Base-by-base conservation (phyloP, 1,139 yeast species). In the Blastobotrys illinoisensis region DNA sequence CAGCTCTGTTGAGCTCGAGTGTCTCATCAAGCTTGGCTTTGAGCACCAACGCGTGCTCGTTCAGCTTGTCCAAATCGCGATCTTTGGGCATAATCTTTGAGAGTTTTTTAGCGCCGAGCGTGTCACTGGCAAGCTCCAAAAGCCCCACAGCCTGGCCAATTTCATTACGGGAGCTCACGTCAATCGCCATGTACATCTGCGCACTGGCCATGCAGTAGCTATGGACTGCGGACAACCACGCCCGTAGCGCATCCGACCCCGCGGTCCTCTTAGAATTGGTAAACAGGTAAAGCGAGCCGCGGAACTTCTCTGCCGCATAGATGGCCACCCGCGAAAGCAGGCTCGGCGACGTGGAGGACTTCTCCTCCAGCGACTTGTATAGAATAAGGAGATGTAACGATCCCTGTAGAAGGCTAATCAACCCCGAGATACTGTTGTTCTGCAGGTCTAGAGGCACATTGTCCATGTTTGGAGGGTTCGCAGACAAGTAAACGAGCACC, bases 111-210 rank as follows among this genome's bases (percentile, higher is more conserved):
- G 32, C 20, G 26, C 52, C 56, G 14, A 60, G 48, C 6, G 53
- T 50, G 26, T 60, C 58, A 5, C 56, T 47, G 6, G 64, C 67
- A 3, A 57, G 53, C 3, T 53, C 49, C 11, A 67, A 53, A 21
- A 60, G 61, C 1, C 67, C 72, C 20, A 71, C 61, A 5, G 74
- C 72, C 4, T 55, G 46, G 2, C 74, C 74, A 6, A 65, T 60
- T 18, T 69, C 59, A 14, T 64, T 63, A 46, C 60, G 62, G 26
- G 60, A 56, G 11, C 66, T 65, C 14, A 60, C 58, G 43, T 71
- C 72, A 16, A 64, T 56, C 9, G 72, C 72, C 64, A 66, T 61
- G 53, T 61, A 67, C 36, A 64, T 53, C 51, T 62, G 63, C 4
- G 71, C 64, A n/a, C 63, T 58, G 5, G 72, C 73, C 9, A 62